Evolutionary conservation across 306 rosid genomes (phyloP).

Genomic region (Quercus glauca): DNA sequence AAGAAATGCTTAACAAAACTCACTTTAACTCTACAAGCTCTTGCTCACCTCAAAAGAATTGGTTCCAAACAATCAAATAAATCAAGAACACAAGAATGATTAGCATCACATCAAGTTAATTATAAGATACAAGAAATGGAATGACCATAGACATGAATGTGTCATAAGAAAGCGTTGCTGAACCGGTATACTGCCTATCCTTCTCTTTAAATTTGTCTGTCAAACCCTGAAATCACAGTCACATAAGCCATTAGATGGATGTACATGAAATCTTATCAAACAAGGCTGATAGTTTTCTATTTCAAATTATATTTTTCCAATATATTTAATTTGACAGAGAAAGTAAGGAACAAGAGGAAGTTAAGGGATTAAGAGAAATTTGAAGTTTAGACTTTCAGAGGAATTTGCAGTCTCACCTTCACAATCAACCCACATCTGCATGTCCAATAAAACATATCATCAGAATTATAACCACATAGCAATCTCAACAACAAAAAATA

Average conservation of each 20-base stretch:
- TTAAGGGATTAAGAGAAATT: slow-evolving; percentile 5
- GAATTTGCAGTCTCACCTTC: slow-evolving; percentile 54
- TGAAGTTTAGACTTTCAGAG: slow-evolving; percentile 8
- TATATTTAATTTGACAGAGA: neutral
- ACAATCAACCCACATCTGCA: slow-evolving; percentile 89
- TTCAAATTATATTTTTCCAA: neutral
- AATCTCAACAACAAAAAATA: neutral
- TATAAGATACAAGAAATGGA: slow-evolving; percentile 80
- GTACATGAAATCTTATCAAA: neutral
- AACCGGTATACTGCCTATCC: slow-evolving; percentile 59
- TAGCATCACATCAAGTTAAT: slow-evolving; percentile 30
- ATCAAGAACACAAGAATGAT: neutral
- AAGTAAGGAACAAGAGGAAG: neutral
- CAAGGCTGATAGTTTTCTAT: neutral
- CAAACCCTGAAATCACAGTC: slow-evolving; percentile 66
- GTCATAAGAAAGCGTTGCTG: slow-evolving; percentile 63
- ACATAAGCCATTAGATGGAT: neutral
- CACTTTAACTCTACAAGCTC: neutral
- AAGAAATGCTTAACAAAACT: neutral
- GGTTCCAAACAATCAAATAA: neutral
- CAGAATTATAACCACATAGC: slow-evolving; percentile 25
- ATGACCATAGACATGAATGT: slow-evolving; percentile 71
- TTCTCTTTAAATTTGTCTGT: slow-evolving; percentile 89
- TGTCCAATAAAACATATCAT: slow-evolving; percentile 29
- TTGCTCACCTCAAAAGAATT: neutral